Conservation (phyloP, 176 grass and related monocot genomes). For the Saccharum spontaneum region DNA sequence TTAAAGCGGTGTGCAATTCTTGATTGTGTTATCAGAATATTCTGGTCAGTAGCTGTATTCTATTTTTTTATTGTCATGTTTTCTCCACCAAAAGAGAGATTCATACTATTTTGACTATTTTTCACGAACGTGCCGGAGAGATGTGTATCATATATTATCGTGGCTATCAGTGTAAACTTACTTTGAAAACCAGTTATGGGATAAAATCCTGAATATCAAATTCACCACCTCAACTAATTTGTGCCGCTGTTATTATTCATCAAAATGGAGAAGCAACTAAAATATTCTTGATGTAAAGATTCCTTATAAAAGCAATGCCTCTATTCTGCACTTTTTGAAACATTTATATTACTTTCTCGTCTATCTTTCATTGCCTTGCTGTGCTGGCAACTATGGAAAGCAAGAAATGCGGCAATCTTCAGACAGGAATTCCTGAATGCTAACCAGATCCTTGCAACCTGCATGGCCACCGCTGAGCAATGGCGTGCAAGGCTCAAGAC, state of each 20-base stretch:
- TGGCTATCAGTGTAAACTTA: not conserved
- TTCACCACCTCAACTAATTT: not conserved
- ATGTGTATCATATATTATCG: not conserved
- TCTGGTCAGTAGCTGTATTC: not conserved
- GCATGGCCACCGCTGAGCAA: too few relatives aligned
- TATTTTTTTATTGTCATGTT: not conserved
- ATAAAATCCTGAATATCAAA: not conserved
- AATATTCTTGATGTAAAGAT: not conserved
- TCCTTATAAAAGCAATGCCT: not conserved
- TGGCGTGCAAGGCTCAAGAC: too few relatives aligned
- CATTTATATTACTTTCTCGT: not conserved
- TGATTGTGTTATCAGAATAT: not conserved
- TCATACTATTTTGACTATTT: not conserved
- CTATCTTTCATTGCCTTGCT: not conserved
- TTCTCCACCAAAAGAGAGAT: not conserved
- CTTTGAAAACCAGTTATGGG: not conserved
- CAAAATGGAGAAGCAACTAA: constrained; percentile 1
- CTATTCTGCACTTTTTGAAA: not conserved
- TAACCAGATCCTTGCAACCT: too few relatives aligned
- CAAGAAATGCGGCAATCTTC: too few relatives aligned
- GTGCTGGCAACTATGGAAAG: too few relatives aligned
- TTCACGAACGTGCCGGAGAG: not conserved
- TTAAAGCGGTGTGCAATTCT: not conserved
- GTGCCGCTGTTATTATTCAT: not conserved
- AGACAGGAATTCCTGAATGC: too few relatives aligned